These are phyloP conservation scores for Yamadazyma ubonensis DNA, from an alignment of 805 yeast genomes.

Conservation along the genomic window DNA sequence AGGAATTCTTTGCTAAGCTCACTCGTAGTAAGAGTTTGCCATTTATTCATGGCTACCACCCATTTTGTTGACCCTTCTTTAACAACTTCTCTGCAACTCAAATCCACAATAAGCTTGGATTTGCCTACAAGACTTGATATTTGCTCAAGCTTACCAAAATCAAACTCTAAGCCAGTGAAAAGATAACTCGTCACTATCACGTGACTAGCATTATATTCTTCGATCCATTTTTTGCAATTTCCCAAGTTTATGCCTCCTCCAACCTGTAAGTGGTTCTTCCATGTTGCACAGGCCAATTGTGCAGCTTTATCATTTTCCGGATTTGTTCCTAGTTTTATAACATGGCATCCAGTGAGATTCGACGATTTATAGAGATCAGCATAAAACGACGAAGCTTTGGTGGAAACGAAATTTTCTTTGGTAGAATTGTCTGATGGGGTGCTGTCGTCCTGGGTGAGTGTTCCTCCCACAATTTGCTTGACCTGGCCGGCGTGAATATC, in stretches of 20 bases:
- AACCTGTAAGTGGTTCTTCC: constrained; percentile 76
- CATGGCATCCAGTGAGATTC: constrained; percentile 77
- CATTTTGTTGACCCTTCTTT: constrained; percentile 44
- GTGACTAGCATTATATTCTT: constrained; percentile 69
- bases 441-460: constrained; percentile 57
- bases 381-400: constrained; percentile 70
- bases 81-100: constrained; percentile 66
- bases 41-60: constrained; percentile 97
- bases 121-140: constrained; percentile 62
- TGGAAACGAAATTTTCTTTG: constrained; percentile 69
- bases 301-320: constrained; percentile 84
- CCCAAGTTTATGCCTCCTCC: constrained; percentile 87
- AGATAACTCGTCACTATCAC: constrained; percentile 92
- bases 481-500: constrained; percentile 95
- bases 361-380: constrained; percentile 65
- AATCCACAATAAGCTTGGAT: constrained; percentile 72
- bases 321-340: constrained; percentile 81
- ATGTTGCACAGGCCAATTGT: constrained; percentile 61
- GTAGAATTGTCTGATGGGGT: constrained; percentile 22
- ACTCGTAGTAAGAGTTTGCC: constrained; percentile 86
- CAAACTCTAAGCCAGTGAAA: constrained; percentile 54
- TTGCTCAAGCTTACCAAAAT: constrained; percentile 50
- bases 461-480: constrained; percentile 96
- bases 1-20: constrained; percentile 56
- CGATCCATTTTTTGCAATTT: constrained; percentile 80